These are phyloP conservation scores for Trichoderma breve DNA, from an alignment of 2,329 filamentous ascomycete genomes.

Conservation along the genomic window DNA sequence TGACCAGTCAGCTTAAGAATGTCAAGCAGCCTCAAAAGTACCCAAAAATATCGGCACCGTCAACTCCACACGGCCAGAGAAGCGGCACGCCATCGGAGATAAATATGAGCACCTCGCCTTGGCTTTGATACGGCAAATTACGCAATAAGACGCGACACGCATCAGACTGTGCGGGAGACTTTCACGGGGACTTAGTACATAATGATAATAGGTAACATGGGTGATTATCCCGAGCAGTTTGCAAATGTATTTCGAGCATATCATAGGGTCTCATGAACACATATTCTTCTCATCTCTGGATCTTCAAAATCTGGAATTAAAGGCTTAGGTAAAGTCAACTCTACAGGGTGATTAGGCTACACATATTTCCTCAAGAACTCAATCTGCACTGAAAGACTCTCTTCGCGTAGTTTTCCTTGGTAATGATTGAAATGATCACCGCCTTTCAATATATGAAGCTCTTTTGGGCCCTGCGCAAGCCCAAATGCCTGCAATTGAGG, in stretches of 20 bases:
- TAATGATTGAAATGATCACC: slow-evolving; percentile 19
- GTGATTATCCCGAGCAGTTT: too few species aligned
- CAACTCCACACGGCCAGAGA: background rate
- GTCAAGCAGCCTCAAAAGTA: background rate
- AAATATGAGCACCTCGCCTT: background rate
- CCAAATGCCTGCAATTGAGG: slow-evolving; percentile 21
- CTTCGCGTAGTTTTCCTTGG: slow-evolving; percentile 4
- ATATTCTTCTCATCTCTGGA: background rate
- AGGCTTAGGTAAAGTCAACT: background rate
- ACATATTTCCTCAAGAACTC: background rate
- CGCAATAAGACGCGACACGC: background rate
- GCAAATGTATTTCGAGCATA: too few species aligned
- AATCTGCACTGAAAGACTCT: slow-evolving; percentile 1
- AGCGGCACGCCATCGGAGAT: background rate
- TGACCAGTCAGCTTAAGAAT: too few species aligned
- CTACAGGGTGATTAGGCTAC: background rate
- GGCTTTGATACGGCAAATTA: background rate
- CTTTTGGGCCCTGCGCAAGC: slow-evolving; percentile 20
- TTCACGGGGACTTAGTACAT: too few species aligned
- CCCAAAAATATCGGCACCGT: background rate
- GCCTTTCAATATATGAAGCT: slow-evolving; percentile 10
- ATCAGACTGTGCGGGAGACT: too few species aligned
- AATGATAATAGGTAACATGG: too few species aligned
- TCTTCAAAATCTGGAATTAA: background rate
- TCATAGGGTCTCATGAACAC: too few species aligned